Base-by-base conservation (phyloP, 345 rosid species). In the Aquilaria yunnanensis region DNA sequence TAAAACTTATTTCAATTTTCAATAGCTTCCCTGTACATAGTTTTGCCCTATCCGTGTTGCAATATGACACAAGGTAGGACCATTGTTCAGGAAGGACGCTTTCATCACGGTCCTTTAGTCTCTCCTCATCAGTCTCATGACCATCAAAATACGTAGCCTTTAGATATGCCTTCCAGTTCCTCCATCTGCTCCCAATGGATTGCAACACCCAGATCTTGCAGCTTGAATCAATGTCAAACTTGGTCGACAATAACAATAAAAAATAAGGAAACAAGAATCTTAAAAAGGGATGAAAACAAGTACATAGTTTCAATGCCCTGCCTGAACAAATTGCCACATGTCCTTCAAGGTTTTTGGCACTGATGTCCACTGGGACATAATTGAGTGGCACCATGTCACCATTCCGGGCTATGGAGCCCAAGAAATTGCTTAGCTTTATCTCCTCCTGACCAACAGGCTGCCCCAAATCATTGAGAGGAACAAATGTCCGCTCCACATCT, bases 51-150 rank as follows among this genome's bases (percentile, higher is more conserved):
- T 70, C 72, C 31, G 68, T 57, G 72, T 67, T 75, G 75, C 78
- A 75, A 60, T 53, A 54, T 13, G 62, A 52, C 14, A 75, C 12
- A 32, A 75, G 75, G 34, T 47, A n/a, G 5, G 51, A 69, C 78
- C 74, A 75, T 60, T 75, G 78, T 14, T 70, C 75, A 12, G 74
- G 75, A 67, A 70, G 29, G 46, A 75, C 52, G 59, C 72, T 63
- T 16, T 47, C 45, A 54, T 70, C 54, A 54, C 58, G 30, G 66
- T 66, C 66, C 56, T 60, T 75, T 51, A 70, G 50, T 6, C 72
- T 71, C 32, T 75, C 78, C 16, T 75, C 78, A 63, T 75, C 75
- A 34, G 72, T 75, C 30, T 62, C 33, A 56, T 70, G 66, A 32
- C 74, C 65, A 37, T 61, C 62, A 70, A 70, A 74, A 47, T 60